Evolutionary conservation across 2,329 filamentous ascomycete species (phyloP), one percentile per base, ranked within the genome.

Genomic region (Periconia sp.): DNA sequence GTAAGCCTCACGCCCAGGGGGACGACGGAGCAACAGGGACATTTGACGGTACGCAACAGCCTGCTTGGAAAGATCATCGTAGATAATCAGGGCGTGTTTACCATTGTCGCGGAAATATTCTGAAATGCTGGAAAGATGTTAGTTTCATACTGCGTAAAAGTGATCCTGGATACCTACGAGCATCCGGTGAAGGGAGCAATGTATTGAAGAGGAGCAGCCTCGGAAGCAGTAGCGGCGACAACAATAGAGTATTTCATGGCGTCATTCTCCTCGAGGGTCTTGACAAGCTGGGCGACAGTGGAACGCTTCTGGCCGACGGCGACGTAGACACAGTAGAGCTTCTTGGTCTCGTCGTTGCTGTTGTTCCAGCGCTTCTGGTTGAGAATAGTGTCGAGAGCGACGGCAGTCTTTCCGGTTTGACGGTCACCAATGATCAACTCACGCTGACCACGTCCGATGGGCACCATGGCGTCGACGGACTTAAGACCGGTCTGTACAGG

Each of bases 371-470:
- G 86, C 87, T 94, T 95, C 86, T 99, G 94, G 89, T 99, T 99
- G 61, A 99, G 88, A 70, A 99, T 97, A 79, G 93, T 87, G 78
- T 99, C 94, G 60, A 99, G 91, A 74, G 89, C 93, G 77, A 99
- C 93, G 73, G 94, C 94, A 76, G 94, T 99, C 90, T 99, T 99
- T 81, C 94, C 94, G 72, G 94, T 99, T 83, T 99, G 94, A 92
- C 94, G 94, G 79, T 99, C 94, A 85, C 94, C 94, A 81, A 99
- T 99, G 80, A 99, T 97, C 86, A 99, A 84, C 85, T 99, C 94
- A 93, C 94, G 94, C 86, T 99, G 94, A 76, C 94, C 94, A 93
- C 94, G 94, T 78, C 94, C 94, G 73, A 99, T 97, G 73, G 94
- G 94, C 71, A 99, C 94, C 94, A 99, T 97, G 82, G 94, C 92